Base-by-base conservation (phyloP, 148 eudicot genomes). In the Camellia lanceoleosa region DNA sequence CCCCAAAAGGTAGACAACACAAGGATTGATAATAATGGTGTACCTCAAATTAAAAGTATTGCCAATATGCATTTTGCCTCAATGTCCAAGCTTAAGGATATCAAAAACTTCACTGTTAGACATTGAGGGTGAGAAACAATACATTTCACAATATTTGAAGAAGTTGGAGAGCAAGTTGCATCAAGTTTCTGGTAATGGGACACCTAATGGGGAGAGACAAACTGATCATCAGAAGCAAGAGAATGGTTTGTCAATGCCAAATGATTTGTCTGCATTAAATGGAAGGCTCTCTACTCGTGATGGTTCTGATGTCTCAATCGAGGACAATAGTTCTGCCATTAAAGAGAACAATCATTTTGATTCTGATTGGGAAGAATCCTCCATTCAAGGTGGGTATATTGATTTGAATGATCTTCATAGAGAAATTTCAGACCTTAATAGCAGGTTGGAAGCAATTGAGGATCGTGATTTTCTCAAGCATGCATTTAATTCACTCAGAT, bases 401-500 rank as follows among this genome's bases (percentile, higher is more conserved):
- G 67, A 77, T 59, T 42, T 69, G 52, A 84, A 43, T 61, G 42
- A 74, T 18, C 65, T 84, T n/a, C 79, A 64, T 69, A 82, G 69
- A 71, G 87, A 82, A 68, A 80, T 87, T 72, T 71, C 71, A 9
- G 83, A 82, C 16, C 85, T 87, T 69, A 65, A 78, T 61, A 78
- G 73, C 8, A 79, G 84, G 78, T 82, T 87, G 65, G 47, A 84
- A 74, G 84, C 87, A 69, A 69, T 87, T 49, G 89, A 87, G 71
- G 73, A 84, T 68, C 71, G 69, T n/a, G 74, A 82, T 68, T 77
- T 87, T 19, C 83, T 87, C 19, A 75, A 73, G 67, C 84, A 82
- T 80, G 72, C 80, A 23, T 78, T 81, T 13, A 75, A 71, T 23
- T 56, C 81, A 73, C 71, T 87, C 49, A 80, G 71, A 38, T 74